These are phyloP conservation scores for Citrus unshiu DNA, from an alignment of 345 rosid species.

Conservation along the genomic window DNA sequence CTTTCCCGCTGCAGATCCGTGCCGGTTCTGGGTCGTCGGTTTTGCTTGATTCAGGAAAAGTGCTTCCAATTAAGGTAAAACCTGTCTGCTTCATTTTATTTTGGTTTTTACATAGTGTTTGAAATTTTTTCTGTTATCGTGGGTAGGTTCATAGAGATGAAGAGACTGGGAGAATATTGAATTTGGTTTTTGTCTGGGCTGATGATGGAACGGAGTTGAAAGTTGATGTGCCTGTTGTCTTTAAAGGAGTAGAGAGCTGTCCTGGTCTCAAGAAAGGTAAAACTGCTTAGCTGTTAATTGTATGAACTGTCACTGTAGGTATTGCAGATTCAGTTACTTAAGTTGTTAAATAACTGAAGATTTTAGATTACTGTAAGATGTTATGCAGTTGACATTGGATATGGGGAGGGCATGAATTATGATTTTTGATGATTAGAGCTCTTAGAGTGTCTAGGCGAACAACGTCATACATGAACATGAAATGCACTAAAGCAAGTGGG, in stretches of 20 bases:
- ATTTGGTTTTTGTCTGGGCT: conserved; percentile 92
- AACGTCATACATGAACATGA: neutral
- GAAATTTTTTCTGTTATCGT: neutral
- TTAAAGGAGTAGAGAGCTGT: conserved; percentile 70
- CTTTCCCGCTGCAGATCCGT: conserved; percentile 72
- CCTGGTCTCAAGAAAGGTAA: conserved; percentile 83
- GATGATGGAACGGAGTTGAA: conserved; percentile 65
- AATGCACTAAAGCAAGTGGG: neutral
- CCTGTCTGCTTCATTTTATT: neutral
- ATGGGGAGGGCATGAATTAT: neutral
- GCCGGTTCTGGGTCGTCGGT: conserved; percentile 72
- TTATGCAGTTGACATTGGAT: neutral
- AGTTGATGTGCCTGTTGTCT: conserved; percentile 83
- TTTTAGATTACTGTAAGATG: neutral
- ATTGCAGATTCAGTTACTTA: neutral
- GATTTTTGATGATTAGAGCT: neutral
- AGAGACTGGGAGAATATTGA: conserved; percentile 73
- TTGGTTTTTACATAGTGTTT: neutral
- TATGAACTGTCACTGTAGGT: neutral
- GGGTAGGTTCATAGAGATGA: conserved; percentile 75
- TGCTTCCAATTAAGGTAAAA: conserved; percentile 76
- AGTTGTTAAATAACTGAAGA: neutral
- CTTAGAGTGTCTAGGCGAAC: neutral
- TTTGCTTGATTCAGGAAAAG: conserved; percentile 68
- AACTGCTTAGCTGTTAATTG: neutral